Evolutionary conservation across 176 grass and related monocot genomes (phyloP).

Genomic region (Puya raimondii): DNA sequence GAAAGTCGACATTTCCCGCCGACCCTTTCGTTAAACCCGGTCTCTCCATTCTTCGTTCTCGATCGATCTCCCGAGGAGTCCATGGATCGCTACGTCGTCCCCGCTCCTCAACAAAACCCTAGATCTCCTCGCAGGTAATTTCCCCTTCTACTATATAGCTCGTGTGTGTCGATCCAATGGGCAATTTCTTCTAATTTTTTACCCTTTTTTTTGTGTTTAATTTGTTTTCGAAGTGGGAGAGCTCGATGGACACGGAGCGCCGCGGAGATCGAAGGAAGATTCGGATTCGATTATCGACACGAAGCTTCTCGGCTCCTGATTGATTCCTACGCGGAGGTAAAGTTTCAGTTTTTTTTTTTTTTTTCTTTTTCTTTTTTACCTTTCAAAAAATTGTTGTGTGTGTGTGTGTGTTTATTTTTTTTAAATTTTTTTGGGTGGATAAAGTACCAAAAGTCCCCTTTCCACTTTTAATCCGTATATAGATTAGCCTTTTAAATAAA

Average conservation of each 20-base stretch:
- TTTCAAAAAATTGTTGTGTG: too few species aligned
- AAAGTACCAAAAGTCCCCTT: too few species aligned
- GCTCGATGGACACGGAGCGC: constrained; percentile 46
- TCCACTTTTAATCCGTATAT: too few species aligned
- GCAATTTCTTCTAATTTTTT: background rate
- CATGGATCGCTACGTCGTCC: background rate
- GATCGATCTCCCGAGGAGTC: background rate
- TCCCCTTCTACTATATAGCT: background rate
- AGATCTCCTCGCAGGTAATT: constrained; percentile 9
- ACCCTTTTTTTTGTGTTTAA: too few species aligned
- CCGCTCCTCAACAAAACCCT: background rate
- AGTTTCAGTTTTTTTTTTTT: constrained; percentile 7
- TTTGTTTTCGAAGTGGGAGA: background rate
- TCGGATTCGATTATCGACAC: constrained; percentile 40
- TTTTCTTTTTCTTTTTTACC: too few species aligned
- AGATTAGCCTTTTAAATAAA: too few species aligned
- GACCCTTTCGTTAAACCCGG: too few species aligned
- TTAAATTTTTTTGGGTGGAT: too few species aligned
- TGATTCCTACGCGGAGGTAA: constrained; percentile 52
- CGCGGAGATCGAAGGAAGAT: constrained; percentile 56
- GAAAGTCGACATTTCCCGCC: too few species aligned
- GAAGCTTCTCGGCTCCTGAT: constrained; percentile 49
- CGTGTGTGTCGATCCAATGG: background rate
- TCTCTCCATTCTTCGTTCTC: too few species aligned
- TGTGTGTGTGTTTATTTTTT: too few species aligned